Base-by-base conservation (phyloP, 164 flowering plant genomes). In the Chimonanthus praecox region DNA sequence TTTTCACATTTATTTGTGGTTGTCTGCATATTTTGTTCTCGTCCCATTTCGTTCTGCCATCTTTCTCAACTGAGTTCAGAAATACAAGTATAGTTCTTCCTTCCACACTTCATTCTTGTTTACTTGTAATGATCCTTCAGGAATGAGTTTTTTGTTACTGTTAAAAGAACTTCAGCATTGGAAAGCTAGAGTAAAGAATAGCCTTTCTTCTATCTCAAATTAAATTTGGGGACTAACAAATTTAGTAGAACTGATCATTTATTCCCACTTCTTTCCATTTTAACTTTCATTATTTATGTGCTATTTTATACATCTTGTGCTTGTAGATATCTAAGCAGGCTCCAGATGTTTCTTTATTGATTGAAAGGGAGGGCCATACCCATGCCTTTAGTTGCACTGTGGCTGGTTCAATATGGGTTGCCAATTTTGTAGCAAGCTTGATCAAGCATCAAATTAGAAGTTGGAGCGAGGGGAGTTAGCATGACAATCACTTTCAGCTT, bases 331-430 rank as follows among this genome's bases (percentile, higher is more conserved):
- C 86, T 44, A 82, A 82, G 79, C 87, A 86, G 72, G 90, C 75
- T 58, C 87, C 93, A 8, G 83, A 76, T 68, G 76, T 82, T 75
- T 49, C 79, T 49, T 63, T 89, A 67, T 80, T 88, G 7, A 82
- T 95, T n/a, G 99, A 95, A 79, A 80, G 87, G 73, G 94, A 91
- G 76, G 95, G 93, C 49, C 94, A 85, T 66, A 78, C 87, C 43
- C 99, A 92, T 83, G 83, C 80, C 68, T 95, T 91, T 80, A 81
- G 88, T 77, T 90, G 96, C 84, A 83, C 90, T 4, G 88, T 86
- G 77, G 91, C 89, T 70, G 99, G 97, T 7, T 92, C 99, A 11
- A 15, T 74, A 33, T 92, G 98, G 97, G 97, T 87, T 75, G 98
- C 99, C 73, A 80, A 78, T 58, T 83, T 88, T 78, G 92, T 92